These are phyloP conservation scores for Thalassiosira livingstoniorum DNA, from an alignment of 352 stramenopile genomes.

Conservation along the genomic window DNA sequence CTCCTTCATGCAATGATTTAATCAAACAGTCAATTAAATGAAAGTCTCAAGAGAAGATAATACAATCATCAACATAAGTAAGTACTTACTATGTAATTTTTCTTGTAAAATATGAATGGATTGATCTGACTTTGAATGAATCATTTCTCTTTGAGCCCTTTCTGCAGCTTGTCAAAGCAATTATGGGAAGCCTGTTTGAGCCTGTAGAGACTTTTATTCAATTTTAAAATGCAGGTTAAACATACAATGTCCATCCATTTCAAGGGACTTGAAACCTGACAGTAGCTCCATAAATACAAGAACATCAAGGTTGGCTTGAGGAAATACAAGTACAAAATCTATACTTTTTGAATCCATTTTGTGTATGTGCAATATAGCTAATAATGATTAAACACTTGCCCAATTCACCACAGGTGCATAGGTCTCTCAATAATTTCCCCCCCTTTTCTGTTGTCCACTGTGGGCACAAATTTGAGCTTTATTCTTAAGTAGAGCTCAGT, in stretches of 20 bases:
- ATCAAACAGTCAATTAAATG: not conserved
- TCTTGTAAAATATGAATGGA: not conserved
- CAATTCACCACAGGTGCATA: too few relatives aligned
- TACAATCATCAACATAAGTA: not conserved
- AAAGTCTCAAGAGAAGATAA: not conserved
- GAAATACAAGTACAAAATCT: not conserved
- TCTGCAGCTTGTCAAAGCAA: not conserved
- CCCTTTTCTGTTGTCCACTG: too few relatives aligned
- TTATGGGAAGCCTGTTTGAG: slow-evolving; percentile 1
- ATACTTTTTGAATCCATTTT: not conserved
- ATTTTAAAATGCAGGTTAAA: not conserved
- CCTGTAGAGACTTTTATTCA: not conserved
- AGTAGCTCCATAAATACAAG: not conserved
- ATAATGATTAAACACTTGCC: too few relatives aligned
- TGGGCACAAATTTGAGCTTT: too few relatives aligned
- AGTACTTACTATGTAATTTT: slow-evolving; percentile 1
- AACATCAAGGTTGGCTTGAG: slow-evolving; percentile 4
- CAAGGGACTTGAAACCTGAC: too few relatives aligned
- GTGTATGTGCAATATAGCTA: too few relatives aligned
- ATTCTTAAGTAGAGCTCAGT: not conserved
- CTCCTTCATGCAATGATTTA: not conserved
- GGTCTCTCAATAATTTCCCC: too few relatives aligned
- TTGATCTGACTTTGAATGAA: slow-evolving; percentile 2
- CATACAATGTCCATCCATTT: not conserved
- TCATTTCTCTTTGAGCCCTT: not conserved